Evolutionary conservation across 2,329 filamentous ascomycete species (phyloP).

Genomic region (Colletotrichum scovillei): DNA sequence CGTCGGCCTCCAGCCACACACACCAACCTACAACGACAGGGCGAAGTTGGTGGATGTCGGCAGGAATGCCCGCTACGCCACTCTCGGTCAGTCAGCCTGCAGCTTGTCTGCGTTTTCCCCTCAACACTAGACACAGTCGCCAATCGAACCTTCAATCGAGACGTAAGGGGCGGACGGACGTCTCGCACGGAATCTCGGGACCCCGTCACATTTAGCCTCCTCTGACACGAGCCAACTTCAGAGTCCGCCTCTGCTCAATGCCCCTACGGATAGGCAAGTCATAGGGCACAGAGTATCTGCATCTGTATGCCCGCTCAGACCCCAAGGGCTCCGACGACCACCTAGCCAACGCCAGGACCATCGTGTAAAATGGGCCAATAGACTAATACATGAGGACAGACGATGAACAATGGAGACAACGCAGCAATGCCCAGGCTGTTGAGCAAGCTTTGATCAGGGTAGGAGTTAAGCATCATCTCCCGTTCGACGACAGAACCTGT

Average conservation of each 20-base stretch:
- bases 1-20: conserved; percentile 26
- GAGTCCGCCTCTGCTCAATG: not conserved
- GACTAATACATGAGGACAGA: not conserved
- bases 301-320: conserved; percentile 14
- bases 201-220: conserved; percentile 18
- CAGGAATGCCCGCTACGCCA: not conserved
- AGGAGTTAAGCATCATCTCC: conserved; percentile 26
- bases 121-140: not conserved
- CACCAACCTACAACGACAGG: conserved; percentile 20
- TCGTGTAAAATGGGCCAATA: not conserved
- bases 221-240: conserved; percentile 20
- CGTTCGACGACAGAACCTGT: not conserved
- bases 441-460: not conserved
- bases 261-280: not conserved
- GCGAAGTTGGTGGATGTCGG: not conserved
- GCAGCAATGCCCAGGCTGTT: not conserved
- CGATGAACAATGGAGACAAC: not conserved
- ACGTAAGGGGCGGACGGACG: not conserved
- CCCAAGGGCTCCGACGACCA: not conserved
- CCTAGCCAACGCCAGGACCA: not conserved
- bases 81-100: not conserved
- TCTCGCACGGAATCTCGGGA: conserved; percentile 16
- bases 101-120: not conserved
- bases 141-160: not conserved
- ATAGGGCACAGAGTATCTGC: not conserved